These are phyloP conservation scores for Infundibulicybe gibba DNA, from an alignment of 768 basidiomycete genomes.

Conservation along the genomic window DNA sequence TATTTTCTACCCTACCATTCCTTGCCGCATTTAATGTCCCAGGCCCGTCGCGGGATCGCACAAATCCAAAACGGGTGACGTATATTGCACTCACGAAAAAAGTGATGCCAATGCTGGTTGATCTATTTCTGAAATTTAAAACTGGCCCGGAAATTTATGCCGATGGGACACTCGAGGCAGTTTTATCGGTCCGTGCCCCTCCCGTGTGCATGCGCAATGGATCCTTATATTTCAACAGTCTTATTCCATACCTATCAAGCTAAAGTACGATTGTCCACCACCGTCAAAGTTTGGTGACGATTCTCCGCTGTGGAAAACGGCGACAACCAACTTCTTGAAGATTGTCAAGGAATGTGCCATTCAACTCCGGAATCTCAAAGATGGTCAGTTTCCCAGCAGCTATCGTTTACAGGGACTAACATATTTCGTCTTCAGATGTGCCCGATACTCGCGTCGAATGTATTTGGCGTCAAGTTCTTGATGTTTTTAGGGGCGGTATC, in stretches of 20 bases:
- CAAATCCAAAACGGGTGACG: conserved; percentile 65
- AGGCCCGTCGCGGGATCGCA: conserved; percentile 32
- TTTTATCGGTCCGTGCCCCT: conserved; percentile 58
- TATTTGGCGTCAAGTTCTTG: conserved; percentile 82
- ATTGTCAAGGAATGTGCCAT: conserved; percentile 65
- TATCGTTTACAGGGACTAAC: background rate
- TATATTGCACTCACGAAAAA: conserved; percentile 91
- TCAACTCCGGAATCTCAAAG: conserved; percentile 46
- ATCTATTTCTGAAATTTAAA: conserved; percentile 71
- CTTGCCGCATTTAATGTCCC: conserved; percentile 69
- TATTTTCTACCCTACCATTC: conserved; percentile 86
- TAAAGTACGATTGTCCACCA: conserved; percentile 93
- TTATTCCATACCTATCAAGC: conserved; percentile 85
- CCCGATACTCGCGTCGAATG: conserved; percentile 66
- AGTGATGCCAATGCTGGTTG: conserved; percentile 78
- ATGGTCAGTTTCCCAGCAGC: conserved; percentile 31
- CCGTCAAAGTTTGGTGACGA: conserved; percentile 88
- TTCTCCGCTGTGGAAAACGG: conserved; percentile 90
- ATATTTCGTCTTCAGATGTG: conserved; percentile 35
- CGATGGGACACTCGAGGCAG: conserved; percentile 82
- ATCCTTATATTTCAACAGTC: conserved; percentile 42
- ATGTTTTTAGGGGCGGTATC: conserved; percentile 78
- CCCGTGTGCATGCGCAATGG: background rate
- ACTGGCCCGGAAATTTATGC: conserved; percentile 58
- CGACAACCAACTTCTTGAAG: conserved; percentile 73